Percentiles rank a stretch among this genome's conserved stretches.
These are phyloP conservation scores for Casuarina cunninghamiana DNA, from an alignment of 306 rosid species.

Conservation along the genomic window DNA sequence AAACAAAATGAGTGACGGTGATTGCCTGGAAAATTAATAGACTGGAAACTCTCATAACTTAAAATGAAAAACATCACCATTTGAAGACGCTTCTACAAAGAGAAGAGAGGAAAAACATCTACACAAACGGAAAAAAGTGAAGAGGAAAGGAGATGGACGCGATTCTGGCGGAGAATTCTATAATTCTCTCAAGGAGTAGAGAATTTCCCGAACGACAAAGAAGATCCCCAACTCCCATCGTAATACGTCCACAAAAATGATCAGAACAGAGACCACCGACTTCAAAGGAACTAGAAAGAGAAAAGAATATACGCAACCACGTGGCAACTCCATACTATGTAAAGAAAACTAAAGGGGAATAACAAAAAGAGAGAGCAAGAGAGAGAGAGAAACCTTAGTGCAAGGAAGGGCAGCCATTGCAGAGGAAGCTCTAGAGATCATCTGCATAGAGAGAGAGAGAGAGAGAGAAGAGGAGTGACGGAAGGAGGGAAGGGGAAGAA, in stretches of 20 bases:
- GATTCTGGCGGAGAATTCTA: background rate
- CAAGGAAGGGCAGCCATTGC: conserved; percentile 67
- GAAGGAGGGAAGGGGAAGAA: background rate
- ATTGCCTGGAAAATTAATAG: background rate
- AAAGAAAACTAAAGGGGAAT: background rate
- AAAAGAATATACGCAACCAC: background rate
- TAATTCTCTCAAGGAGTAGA: background rate
- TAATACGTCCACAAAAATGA: background rate
- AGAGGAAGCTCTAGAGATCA: conserved; percentile 59
- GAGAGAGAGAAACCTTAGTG: conserved; percentile 50
- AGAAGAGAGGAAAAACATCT: background rate
- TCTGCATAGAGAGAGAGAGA: conserved; percentile 38
- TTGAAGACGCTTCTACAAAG: background rate
- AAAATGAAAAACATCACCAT: background rate
- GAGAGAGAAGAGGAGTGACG: conserved; percentile 21
- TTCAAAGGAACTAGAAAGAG: background rate
- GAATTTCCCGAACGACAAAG: background rate
- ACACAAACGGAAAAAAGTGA: too few species aligned
- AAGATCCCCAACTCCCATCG: background rate
- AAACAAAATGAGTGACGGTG: background rate
- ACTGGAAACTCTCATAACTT: background rate
- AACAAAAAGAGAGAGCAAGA: background rate
- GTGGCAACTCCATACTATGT: background rate
- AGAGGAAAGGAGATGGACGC: too few species aligned
- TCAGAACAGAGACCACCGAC: background rate